phyloP scores from a whole-genome alignment of 768 basidiomycete species.

The Serendipita sp. region DNA sequence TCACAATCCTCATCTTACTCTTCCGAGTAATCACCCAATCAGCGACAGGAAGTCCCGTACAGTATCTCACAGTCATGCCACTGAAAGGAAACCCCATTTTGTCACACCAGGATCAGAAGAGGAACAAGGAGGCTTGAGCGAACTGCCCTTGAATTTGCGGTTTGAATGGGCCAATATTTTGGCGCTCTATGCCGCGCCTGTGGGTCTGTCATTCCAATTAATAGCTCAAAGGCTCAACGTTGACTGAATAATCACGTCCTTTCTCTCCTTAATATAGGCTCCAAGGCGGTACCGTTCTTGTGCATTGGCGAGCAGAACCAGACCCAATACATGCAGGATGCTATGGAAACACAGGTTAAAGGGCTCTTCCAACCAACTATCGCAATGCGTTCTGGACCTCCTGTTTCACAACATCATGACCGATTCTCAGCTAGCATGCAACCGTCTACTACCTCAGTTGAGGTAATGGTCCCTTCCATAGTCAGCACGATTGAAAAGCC shows the following conservation, averaged over 20 bases:
- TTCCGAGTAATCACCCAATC: background rate
- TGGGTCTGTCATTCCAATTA: slow-evolving; percentile 1
- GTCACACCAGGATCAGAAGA: background rate
- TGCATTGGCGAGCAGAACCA: background rate
- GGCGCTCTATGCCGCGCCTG: slow-evolving; percentile 8
- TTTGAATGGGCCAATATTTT: slow-evolving; percentile 10
- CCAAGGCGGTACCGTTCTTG: background rate
- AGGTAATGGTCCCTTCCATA: slow-evolving; percentile 43
- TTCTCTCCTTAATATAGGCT: background rate
- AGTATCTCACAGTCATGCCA: too few relatives aligned
- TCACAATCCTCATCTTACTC: slow-evolving; percentile 20
- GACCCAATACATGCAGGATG: slow-evolving; percentile 13
- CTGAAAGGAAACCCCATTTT: too few relatives aligned
- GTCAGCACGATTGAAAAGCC: slow-evolving; percentile 37
- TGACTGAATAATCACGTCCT: background rate
- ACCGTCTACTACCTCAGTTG: slow-evolving; percentile 13
- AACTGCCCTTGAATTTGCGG: background rate
- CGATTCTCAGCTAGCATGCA: background rate
- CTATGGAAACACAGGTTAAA: slow-evolving; percentile 15
- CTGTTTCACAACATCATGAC: background rate
- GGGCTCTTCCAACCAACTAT: background rate
- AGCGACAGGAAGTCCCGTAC: background rate
- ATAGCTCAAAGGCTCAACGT: background rate
- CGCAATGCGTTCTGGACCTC: background rate
- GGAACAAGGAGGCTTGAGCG: background rate